Conservation (phyloP, 352 stramenopile genomes). For the Phytophthora pisi region DNA sequence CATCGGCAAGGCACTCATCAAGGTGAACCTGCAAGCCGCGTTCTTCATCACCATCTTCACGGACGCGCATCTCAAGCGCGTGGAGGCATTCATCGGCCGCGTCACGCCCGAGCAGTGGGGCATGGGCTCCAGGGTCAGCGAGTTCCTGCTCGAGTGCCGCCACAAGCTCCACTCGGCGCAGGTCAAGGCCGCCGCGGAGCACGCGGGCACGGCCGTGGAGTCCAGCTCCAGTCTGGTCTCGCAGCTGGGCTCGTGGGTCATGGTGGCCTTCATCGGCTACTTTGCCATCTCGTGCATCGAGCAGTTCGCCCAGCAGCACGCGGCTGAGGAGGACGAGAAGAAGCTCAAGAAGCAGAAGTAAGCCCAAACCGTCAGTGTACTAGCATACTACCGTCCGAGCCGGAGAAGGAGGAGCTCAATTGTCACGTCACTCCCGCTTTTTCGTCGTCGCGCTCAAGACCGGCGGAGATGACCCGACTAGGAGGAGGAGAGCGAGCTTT, state of each 20-base stretch:
- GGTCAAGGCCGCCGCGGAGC: conserved; percentile 60
- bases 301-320: conserved; percentile 91
- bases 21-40: conserved; percentile 90
- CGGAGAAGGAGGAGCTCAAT: conserved; percentile 4
- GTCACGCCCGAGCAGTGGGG: conserved; percentile 76
- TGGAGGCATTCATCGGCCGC: conserved; percentile 84
- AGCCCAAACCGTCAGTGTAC: conserved; percentile 4
- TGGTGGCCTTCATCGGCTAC: conserved; percentile 90
- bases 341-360: conserved; percentile 82
- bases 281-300: conserved; percentile 92
- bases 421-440: neutral
- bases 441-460: neutral
- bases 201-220: conserved; percentile 45
- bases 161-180: conserved; percentile 88
- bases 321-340: conserved; percentile 87
- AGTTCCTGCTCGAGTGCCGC: conserved; percentile 87
- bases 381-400: conserved; percentile 9
- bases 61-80: conserved; percentile 80
- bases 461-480: conserved; percentile 10
- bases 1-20: conserved; percentile 94
- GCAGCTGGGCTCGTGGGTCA: conserved; percentile 77
- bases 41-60: conserved; percentile 94
- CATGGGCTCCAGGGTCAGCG: conserved; percentile 79
- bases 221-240: conserved; percentile 76
- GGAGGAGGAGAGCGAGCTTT: conserved; percentile 4